A percentile compares a stretch with the other conserved stretches of the same genome.
These are phyloP conservation scores for Dendrobium officinale DNA, from an alignment of 106 monocot genomes.

Conservation along the genomic window DNA sequence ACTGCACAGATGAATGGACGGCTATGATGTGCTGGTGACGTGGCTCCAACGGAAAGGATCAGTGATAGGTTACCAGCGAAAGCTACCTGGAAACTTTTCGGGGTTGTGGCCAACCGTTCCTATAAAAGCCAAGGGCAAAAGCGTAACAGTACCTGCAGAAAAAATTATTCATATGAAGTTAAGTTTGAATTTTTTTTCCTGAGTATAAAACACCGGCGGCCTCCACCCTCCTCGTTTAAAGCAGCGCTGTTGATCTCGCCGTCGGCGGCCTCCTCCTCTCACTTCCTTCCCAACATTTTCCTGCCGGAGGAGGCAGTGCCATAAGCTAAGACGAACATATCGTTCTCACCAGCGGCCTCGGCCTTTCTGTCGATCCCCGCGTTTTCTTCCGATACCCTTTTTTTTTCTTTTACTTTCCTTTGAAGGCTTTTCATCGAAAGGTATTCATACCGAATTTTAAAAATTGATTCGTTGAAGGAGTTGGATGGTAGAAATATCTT, in stretches of 20 bases:
- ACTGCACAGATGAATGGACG: not conserved
- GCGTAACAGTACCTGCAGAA: not conserved
- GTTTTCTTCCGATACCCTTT: not conserved
- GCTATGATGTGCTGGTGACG: not conserved
- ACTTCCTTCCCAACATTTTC: not conserved
- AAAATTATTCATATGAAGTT: not conserved
- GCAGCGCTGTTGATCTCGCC: not conserved
- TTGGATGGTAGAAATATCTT: not conserved
- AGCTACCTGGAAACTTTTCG: not conserved
- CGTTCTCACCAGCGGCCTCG: not conserved
- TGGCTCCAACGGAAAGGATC: not conserved
- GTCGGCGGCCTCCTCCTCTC: not conserved
- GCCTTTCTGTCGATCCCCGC: not conserved
- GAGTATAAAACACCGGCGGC: not conserved
- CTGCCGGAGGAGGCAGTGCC: not conserved
- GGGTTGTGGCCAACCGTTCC: not conserved
- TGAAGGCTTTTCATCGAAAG: not conserved
- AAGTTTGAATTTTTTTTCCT: not conserved
- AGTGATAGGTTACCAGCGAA: not conserved
- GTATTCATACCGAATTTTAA: not conserved
- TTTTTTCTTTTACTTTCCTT: conserved; percentile 3
- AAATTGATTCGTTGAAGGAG: not conserved
- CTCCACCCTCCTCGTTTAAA: not conserved
- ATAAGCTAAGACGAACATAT: not conserved
- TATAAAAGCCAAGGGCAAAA: not conserved